Base-by-base conservation (phyloP, 345 rosid genomes). In the Populus davidiana region DNA sequence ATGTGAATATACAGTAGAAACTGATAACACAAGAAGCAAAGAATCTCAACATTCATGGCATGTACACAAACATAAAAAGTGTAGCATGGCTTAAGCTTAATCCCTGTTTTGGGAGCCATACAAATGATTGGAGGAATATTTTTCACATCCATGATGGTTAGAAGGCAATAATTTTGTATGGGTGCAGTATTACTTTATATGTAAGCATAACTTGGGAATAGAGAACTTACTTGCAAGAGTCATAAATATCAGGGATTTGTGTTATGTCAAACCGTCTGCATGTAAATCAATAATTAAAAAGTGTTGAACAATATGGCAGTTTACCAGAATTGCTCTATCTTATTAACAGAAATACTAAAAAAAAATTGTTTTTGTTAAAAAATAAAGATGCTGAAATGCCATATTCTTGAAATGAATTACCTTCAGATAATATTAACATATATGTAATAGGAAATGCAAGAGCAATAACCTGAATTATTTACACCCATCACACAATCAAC, bases 201-300 rank as follows among this genome's bases (percentile, higher is more conserved):
- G 39, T 39, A 38, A 17, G 11, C 71, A 73, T 23, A 49, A 11
- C 50, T 21, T 70, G 67, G 77, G 61, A 82, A 74, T 35, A 78
- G 66, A 54, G 74, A 62, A 85, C 99, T 92, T 89, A 96, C 99
- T 96, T 96, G 99, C 98, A 94, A 23, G 99, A 96, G 89, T 96
- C 99, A 70, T 96, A 96, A 83, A 96, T 93, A 87, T 96, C 99
- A 61, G 99, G 98, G 85, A 96, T 94, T 84, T 96, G 99, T 3
- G 99, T 94, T 78, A 94, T 87, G 80, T 96, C 98, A 86, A 90
- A 96, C 73, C 97, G 94, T 59, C 99, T 96, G 91, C 90, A 90
- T 43, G 67, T 44, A 76, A 86, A 80, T 72, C 68, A 78, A 81
- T 14, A 38, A 39, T 31, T 20, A n/a, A 12, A 5, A 2, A 81